Conservation (phyloP, 371 early-diverging fungal species). For the Mortierella sp. region DNA sequence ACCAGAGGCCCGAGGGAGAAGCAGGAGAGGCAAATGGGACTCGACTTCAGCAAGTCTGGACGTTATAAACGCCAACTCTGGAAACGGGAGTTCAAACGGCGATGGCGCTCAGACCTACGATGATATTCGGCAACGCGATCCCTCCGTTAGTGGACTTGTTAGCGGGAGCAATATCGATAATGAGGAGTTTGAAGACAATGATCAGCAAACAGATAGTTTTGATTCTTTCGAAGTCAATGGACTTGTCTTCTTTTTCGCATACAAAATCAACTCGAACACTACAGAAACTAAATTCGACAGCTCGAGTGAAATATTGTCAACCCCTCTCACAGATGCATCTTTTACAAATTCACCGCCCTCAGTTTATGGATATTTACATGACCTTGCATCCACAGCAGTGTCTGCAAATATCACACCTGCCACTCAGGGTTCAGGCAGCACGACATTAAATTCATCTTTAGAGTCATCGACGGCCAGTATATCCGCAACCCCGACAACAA, state of each 20-base stretch:
- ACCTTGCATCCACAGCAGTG: not conserved
- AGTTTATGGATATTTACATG: slow-evolving; percentile 13
- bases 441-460: not conserved
- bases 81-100: slow-evolving; percentile 39
- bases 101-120: slow-evolving; percentile 49
- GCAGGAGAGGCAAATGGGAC: slow-evolving; percentile 45
- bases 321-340: slow-evolving; percentile 4
- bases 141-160: slow-evolving; percentile 38
- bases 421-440: not conserved
- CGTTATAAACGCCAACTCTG: slow-evolving; percentile 29
- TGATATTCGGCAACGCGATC: slow-evolving; percentile 42
- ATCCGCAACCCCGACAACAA: slow-evolving; percentile 6
- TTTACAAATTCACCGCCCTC: slow-evolving; percentile 18
- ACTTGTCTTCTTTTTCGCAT: slow-evolving; percentile 87
- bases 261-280: slow-evolving; percentile 56
- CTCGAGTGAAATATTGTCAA: not conserved
- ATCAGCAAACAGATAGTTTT: slow-evolving; percentile 47
- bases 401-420: not conserved
- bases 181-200: slow-evolving; percentile 63
- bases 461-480: slow-evolving; percentile 11
- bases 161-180: slow-evolving; percentile 54
- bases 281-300: not conserved
- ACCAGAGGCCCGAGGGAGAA: slow-evolving; percentile 63
- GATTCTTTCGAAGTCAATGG: slow-evolving; percentile 82
- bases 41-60: slow-evolving; percentile 15